A percentile compares a stretch with the other conserved stretches of the same genome.
These are phyloP conservation scores for Colletotrichum abscissum DNA, from an alignment of 2,329 filamentous ascomycete genomes.

Conservation along the genomic window DNA sequence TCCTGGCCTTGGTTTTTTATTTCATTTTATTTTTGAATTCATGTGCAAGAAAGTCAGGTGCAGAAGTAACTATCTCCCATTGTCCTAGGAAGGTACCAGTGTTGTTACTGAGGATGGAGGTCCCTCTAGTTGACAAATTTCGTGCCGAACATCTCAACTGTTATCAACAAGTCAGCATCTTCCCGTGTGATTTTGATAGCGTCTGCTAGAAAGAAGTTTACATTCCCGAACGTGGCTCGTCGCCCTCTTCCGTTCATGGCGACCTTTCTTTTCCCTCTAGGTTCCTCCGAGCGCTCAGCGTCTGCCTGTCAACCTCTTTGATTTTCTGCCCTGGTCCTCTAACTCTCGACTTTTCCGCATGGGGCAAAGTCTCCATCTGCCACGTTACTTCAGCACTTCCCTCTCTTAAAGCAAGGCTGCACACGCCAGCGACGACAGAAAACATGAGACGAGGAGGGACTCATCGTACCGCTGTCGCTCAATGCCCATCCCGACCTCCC, in stretches of 20 bases:
- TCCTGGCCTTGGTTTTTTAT: not conserved
- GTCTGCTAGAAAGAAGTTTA: too few relatives aligned
- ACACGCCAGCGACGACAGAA: slow-evolving; percentile 20
- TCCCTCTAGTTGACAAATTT: not conserved
- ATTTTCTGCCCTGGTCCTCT: slow-evolving; percentile 15
- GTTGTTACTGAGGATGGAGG: not conserved
- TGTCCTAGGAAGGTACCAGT: not conserved
- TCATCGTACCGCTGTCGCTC: slow-evolving; percentile 19
- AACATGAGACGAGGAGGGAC: slow-evolving; percentile 32
- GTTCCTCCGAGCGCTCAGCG: not conserved
- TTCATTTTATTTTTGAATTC: too few relatives aligned
- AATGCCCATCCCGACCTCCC: slow-evolving; percentile 27
- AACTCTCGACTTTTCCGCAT: slow-evolving; percentile 22
- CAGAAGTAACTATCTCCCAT: not conserved
- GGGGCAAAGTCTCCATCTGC: slow-evolving; percentile 34
- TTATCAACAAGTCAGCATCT: not conserved
- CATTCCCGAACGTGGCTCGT: not conserved
- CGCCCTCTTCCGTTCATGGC: not conserved
- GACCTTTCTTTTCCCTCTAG: not conserved
- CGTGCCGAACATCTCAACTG: not conserved
- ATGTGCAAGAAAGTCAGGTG: not conserved
- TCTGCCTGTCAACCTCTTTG: slow-evolving; percentile 29
- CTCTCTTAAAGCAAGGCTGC: slow-evolving; percentile 31
- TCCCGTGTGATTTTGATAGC: not conserved
- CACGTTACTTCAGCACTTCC: slow-evolving; percentile 34